phyloP scores from a whole-genome alignment of 257 asterid species.

The Scutellaria barbata region DNA sequence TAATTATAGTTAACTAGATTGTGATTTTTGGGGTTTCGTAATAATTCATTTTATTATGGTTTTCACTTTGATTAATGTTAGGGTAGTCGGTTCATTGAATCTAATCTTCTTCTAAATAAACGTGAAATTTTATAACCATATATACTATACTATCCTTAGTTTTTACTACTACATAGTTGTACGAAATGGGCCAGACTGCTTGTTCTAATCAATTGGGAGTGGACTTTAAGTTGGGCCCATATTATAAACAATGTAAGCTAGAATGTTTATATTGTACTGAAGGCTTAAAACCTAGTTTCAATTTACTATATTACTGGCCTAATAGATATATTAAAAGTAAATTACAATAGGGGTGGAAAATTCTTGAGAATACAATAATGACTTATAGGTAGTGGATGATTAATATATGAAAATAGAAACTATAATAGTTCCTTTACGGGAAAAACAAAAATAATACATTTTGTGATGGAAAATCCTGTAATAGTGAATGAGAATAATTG shows the following conservation, averaged over 20 bases:
- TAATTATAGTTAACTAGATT: constrained; percentile 46
- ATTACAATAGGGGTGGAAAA: no score
- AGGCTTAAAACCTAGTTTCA: no score
- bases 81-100: constrained; percentile 59
- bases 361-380: no score
- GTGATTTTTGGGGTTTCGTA: constrained; percentile 64
- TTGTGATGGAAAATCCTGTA: no score
- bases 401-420: no score
- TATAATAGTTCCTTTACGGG: no score
- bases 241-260: no score
- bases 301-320: neutral
- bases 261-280: neutral
- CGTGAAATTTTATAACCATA: constrained; percentile 16
- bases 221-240: neutral
- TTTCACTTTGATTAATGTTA: constrained; percentile 41
- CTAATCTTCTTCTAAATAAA: constrained; percentile 30
- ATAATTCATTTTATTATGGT: constrained; percentile 26
- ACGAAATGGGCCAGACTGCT: constrained; percentile 1
- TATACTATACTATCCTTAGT: no score
- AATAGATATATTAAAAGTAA: no score
- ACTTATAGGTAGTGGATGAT: no score
- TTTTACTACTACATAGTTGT: neutral
- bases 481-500: no score
- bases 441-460: no score
- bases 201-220: neutral